Evolutionary conservation across 2,329 filamentous ascomycete species (phyloP).

Genomic region (Endothia cerciana): DNA sequence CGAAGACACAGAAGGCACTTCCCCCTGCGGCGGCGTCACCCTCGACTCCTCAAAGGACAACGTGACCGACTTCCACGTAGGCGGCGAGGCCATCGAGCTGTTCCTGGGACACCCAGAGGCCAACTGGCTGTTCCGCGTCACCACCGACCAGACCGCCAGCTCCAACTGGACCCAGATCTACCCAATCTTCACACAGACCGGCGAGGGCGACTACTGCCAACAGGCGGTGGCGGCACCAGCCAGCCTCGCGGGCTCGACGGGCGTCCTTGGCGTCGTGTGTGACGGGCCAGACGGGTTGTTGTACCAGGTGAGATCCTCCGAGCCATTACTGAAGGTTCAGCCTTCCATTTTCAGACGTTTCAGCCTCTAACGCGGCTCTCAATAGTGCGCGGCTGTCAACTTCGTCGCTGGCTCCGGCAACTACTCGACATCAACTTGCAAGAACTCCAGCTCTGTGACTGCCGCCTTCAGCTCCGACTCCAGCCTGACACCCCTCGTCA

Average conservation of each 20-base stretch:
- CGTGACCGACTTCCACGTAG: slow-evolving; percentile 58
- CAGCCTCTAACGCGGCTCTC: neutral
- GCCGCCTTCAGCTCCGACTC: slow-evolving; percentile 38
- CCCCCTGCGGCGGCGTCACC: slow-evolving; percentile 59
- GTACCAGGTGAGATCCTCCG: slow-evolving; percentile 52
- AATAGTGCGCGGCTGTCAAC: slow-evolving; percentile 57
- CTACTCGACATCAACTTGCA: slow-evolving; percentile 39
- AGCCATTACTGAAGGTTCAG: neutral
- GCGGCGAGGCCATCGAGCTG: slow-evolving; percentile 56
- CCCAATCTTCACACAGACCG: slow-evolving; percentile 57
- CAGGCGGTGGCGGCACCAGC: slow-evolving; percentile 52
- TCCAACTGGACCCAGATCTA: slow-evolving; percentile 60
- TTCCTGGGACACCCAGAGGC: slow-evolving; percentile 54
- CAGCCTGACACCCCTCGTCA: slow-evolving; percentile 38
- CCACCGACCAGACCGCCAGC: slow-evolving; percentile 50
- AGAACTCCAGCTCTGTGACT: slow-evolving; percentile 43
- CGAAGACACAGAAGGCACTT: slow-evolving; percentile 48
- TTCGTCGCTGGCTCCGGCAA: slow-evolving; percentile 51
- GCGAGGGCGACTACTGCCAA: slow-evolving; percentile 58
- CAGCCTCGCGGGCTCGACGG: slow-evolving; percentile 58
- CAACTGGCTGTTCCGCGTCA: slow-evolving; percentile 63
- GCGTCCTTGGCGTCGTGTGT: slow-evolving; percentile 56
- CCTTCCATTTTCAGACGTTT: neutral
- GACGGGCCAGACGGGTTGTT: slow-evolving; percentile 59
- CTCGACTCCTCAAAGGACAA: slow-evolving; percentile 46